Evolutionary conservation across 305 asterid genomes (phyloP), one percentile per base, ranked within the genome.

Genomic region (Lippia alba): DNA sequence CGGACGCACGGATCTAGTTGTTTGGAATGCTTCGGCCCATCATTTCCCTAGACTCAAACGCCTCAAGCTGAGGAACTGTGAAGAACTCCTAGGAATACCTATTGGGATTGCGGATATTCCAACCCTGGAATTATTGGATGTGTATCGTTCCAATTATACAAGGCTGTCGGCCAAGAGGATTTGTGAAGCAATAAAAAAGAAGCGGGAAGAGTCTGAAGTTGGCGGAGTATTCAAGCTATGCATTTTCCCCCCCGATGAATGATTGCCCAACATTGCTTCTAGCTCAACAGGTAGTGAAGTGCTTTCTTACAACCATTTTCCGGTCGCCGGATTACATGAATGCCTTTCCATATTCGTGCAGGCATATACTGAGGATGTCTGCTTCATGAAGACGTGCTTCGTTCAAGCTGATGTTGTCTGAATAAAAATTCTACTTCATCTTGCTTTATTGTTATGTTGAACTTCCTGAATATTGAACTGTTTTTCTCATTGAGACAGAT

Each of bases 31-130:
- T 44, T 41, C 67, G 0, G 58, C 10, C 3, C 81, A 30, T 51
- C 82, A 75, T 61, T 80, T 71, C 64, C 87, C 80, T 0, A 62
- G 70, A 4, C 87, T 83, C 17, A 70, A 51, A 56, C 64, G 71
- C 10, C 87, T 82, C 11, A 73, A 82, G 67, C 61, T 82, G 61
- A 39, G 11, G 16, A 69, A 78, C 70, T 78, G 82, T 32, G 75
- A 66, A 34, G 65, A 69, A 4, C 79, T 78, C 9, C 9, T 14
- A 50, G 66, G 36, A 18, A 24, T 82, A 34, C 84, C 84, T 0
- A n/a, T 64, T 2, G 77, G 62, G 18, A 44, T 82, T 8, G 87
- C 87, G 4, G 74, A 74, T 50, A 65, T 72, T n/a, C 70, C 68
- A 1, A 77, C 44, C 61, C 50, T 82, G 19, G 70, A 51, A 53